phyloP scores from a whole-genome alignment of 2,329 filamentous ascomycete species.

The Aspergillus fructus region DNA sequence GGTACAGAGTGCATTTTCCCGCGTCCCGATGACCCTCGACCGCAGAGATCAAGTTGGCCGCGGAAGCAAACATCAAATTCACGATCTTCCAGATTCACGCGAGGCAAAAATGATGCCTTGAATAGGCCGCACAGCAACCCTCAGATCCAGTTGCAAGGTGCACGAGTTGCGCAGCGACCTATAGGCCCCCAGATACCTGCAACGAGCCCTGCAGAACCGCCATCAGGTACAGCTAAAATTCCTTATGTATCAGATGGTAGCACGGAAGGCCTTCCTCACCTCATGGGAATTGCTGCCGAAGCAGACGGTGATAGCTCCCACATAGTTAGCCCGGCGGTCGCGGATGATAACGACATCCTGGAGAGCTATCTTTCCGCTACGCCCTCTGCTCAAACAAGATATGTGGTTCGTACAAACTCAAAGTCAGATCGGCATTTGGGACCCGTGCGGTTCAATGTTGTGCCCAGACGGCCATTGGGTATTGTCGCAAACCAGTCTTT shows the following conservation, averaged over 20 bases:
- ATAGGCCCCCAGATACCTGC: background rate
- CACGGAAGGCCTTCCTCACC: background rate
- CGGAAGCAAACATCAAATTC: background rate
- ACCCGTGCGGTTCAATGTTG: conserved; percentile 49
- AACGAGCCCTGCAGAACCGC: background rate
- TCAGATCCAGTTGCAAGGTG: background rate
- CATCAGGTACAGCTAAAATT: background rate
- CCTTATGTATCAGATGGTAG: background rate
- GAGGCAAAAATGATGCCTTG: background rate
- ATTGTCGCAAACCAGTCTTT: conserved; percentile 20
- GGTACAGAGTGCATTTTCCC: conserved; percentile 52
- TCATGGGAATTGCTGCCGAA: conserved; percentile 19
- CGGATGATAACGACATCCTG: conserved; percentile 54
- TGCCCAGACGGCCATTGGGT: conserved; percentile 47
- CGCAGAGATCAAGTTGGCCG: background rate
- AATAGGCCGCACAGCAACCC: background rate
- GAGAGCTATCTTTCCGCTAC: conserved; percentile 50
- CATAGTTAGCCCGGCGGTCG: conserved; percentile 54
- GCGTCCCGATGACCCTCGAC: conserved; percentile 12
- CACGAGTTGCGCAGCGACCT: background rate
- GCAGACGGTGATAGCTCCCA: conserved; percentile 44
- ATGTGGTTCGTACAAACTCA: conserved; percentile 23
- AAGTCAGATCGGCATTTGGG: conserved; percentile 20
- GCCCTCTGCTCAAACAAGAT: conserved; percentile 17
- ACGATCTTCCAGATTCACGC: background rate